Evolutionary conservation across 1,139 yeast species (phyloP), one percentile per base, ranked within the genome.

Genomic region (Sugiyamaella neomexicana): DNA sequence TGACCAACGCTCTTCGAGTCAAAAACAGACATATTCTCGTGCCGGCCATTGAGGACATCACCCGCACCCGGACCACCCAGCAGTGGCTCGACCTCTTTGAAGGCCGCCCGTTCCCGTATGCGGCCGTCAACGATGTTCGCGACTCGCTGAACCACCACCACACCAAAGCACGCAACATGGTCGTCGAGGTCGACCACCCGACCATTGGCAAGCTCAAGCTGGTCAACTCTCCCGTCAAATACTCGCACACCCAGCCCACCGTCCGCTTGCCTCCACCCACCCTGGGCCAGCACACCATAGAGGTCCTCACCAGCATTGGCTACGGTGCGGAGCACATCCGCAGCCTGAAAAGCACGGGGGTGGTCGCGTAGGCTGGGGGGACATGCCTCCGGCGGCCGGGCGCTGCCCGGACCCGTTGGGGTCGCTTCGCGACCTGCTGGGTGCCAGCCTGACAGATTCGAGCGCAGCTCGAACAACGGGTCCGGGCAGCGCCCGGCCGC

Each of bases 181-280:
- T 74, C 15, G 62, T 67, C 36, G 62, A 61, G 15, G 69, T 69
- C 8, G 68, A 68, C 34, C 77, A 70, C 54, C 71, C 73, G 4
- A 61, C 58, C 8, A 66, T 72, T 51, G 77, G 76, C 6, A 60
- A 66, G 2, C 62, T 74, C 47, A 71, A 69, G 57, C 58, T 74
- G 53, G 73, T 74, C 20, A 70, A 71, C 50, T 64, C 71, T 6
- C 77, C 77, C 1, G 73, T 74, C 42, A 74, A 74, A 59, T 73
- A 58, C 60, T 65, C 70, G 34, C 64, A 65, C 44, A 80, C 64
- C 60, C 72, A 63, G 56, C 70, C 72, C 17, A 52, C 36, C 68
- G 72, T 60, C 70, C 72, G 63, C 72, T 67, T 61, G 55, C 76
- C 63, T 65, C 78, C 71, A 69, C 84, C 67, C 70, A 66, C 64